Conservation (phyloP, 2,329 filamentous ascomycete genomes). For the Trichoderma atrobrunneum region DNA sequence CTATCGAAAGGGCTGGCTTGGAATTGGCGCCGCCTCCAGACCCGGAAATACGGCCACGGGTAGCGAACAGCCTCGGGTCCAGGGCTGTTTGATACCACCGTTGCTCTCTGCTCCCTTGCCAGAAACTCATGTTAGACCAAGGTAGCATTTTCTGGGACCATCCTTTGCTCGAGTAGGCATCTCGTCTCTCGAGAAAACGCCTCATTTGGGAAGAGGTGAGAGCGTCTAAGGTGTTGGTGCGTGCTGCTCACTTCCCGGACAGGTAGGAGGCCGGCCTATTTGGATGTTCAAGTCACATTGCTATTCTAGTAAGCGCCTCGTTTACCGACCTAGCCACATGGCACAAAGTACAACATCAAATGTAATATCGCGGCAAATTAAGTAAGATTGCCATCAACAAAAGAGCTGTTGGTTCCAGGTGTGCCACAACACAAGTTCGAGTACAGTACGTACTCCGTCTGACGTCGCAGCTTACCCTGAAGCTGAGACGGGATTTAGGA, state of each 20-base stretch:
- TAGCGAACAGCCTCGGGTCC: neutral
- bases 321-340: neutral
- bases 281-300: neutral
- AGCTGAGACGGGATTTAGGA: neutral
- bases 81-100: neutral
- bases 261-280: neutral
- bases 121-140: neutral
- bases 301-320: neutral
- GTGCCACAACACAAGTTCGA: neutral
- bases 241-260: neutral
- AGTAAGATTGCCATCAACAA: neutral
- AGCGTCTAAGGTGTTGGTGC: neutral
- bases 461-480: constrained; percentile 3
- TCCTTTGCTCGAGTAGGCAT: neutral
- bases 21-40: neutral
- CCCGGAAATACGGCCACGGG: neutral
- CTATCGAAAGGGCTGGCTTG: neutral
- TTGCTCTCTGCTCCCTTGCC: neutral
- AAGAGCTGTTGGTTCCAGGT: neutral
- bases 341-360: neutral
- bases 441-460: neutral
- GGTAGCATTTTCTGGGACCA: neutral
- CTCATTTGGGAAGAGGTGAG: neutral
- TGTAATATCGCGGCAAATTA: neutral
- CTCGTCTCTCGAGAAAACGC: neutral